These are phyloP conservation scores for Aspergillus sergii DNA, from an alignment of 2,329 filamentous ascomycete genomes.

Conservation along the genomic window DNA sequence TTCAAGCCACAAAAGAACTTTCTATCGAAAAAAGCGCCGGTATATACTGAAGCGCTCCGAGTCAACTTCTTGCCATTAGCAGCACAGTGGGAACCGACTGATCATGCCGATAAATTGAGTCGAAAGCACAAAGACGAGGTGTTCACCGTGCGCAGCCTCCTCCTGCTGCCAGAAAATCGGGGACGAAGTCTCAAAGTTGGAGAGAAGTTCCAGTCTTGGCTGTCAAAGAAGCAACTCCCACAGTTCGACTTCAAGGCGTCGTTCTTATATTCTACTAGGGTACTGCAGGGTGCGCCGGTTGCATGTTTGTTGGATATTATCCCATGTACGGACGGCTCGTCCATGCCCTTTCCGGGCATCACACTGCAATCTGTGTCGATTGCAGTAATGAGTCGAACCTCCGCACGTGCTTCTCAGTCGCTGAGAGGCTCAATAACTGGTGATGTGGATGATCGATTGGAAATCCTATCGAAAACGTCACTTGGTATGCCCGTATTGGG, in stretches of 20 bases:
- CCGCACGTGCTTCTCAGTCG: conserved; percentile 14
- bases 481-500: conserved; percentile 7
- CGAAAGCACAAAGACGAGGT: conserved; percentile 8
- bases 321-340: conserved; percentile 11
- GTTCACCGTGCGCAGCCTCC: conserved; percentile 14
- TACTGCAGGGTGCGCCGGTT: conserved; percentile 12
- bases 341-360: conserved; percentile 4
- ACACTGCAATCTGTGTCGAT: conserved; percentile 11
- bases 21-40: conserved; percentile 3
- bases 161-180: conserved; percentile 15
- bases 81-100: conserved; percentile 1
- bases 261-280: conserved; percentile 12
- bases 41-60: conserved; percentile 8
- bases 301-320: conserved; percentile 7
- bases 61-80: conserved; percentile 6
- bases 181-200: conserved; percentile 9
- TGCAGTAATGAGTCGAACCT: conserved; percentile 10
- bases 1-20: conserved; percentile 10
- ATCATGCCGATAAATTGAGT: not conserved
- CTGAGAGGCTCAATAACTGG: conserved; percentile 16
- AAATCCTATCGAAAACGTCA: conserved; percentile 9
- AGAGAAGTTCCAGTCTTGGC: conserved; percentile 18
- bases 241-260: conserved; percentile 16
- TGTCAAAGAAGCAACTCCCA: conserved; percentile 17
- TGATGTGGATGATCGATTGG: conserved; percentile 13